These are phyloP conservation scores for Mycena venus DNA, from an alignment of 768 basidiomycete species.

Conservation along the genomic window DNA sequence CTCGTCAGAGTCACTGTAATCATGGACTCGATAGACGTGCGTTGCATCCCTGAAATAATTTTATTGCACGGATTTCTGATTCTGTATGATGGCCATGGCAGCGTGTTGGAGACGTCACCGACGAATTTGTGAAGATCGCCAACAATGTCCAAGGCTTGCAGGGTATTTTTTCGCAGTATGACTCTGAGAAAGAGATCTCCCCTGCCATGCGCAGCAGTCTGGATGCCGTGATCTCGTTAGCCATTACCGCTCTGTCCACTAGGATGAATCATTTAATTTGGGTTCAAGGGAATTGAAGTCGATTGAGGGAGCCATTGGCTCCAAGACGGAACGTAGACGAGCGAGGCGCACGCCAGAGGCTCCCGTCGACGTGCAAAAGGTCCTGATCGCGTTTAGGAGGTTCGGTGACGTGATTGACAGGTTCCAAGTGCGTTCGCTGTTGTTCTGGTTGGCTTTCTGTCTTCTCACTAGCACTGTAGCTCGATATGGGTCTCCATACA, in stretches of 20 bases:
- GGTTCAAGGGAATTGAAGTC: neutral
- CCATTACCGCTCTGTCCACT: neutral
- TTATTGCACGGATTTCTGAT: neutral
- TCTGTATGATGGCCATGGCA: neutral
- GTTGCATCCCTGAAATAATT: neutral
- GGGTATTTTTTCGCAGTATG: neutral
- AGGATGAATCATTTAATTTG: neutral
- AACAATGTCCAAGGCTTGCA: neutral
- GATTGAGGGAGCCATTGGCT: neutral
- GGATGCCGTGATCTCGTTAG: neutral
- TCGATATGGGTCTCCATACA: neutral
- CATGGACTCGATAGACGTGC: constrained; percentile 12
- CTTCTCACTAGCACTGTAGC: neutral
- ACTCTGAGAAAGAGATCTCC: neutral
- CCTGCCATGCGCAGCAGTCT: neutral
- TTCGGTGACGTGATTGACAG: neutral
- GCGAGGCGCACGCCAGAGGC: neutral
- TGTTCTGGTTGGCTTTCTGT: neutral
- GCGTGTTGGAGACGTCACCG: neutral
- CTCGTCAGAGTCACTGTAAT: neutral
- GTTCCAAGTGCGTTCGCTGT: neutral
- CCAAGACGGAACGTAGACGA: neutral
- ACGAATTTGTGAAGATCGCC: neutral
- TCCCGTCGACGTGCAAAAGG: neutral
- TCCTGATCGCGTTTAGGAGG: neutral